These are phyloP conservation scores for Paecilomyces fulvus DNA, from an alignment of 2,329 filamentous ascomycete species.

Conservation along the genomic window DNA sequence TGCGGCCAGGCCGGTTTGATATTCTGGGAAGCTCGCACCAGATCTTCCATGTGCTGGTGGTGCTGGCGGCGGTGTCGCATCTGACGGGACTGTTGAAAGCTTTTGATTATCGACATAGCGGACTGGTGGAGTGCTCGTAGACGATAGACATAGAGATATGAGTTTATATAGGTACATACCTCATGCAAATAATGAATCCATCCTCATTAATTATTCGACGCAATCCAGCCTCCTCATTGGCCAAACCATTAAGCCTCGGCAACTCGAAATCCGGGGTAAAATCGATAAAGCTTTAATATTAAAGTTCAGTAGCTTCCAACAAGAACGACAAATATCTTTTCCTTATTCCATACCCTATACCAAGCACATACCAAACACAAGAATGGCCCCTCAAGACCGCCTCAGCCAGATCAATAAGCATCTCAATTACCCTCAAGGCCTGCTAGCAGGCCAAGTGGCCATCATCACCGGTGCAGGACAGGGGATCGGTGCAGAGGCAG, in stretches of 20 bases:
- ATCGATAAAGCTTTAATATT: not conserved
- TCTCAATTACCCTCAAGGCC: conserved; percentile 71
- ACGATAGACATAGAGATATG: conserved; percentile 8
- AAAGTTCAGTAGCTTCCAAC: not conserved
- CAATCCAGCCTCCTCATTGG: not conserved
- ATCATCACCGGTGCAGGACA: conserved; percentile 83
- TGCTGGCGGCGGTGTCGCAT: conserved; percentile 74
- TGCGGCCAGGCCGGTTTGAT: conserved; percentile 70
- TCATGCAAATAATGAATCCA: not conserved
- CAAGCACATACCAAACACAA: conserved; percentile 6
- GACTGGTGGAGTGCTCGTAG: conserved; percentile 43
- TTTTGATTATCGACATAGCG: conserved; percentile 74
- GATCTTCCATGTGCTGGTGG: conserved; percentile 85
- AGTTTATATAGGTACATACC: not conserved
- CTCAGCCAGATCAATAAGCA: conserved; percentile 66
- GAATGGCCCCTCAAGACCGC: conserved; percentile 45
- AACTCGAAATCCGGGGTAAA: not conserved
- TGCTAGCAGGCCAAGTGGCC: conserved; percentile 71
- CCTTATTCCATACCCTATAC: no score
- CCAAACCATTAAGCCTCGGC: not conserved
- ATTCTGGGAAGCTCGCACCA: conserved; percentile 92
- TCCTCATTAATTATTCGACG: not conserved
- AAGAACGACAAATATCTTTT: no score
- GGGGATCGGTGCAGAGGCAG: conserved; percentile 80
- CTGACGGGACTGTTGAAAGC: conserved; percentile 72